These are phyloP conservation scores for Fagopyrum tataricum DNA, from an alignment of 148 eudicot genomes.

Conservation along the genomic window DNA sequence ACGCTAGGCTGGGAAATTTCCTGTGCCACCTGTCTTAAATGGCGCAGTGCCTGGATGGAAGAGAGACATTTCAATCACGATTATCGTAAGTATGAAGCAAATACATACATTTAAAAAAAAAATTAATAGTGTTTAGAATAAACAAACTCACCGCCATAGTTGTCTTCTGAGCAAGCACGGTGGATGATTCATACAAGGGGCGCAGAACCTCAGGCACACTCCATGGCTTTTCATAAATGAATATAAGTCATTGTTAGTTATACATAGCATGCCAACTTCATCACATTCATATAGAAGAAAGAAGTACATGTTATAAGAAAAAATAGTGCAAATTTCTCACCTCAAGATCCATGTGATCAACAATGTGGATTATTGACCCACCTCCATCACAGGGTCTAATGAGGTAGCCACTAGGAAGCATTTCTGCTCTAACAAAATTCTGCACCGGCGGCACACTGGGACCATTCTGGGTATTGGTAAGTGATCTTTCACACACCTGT, in stretches of 20 bases:
- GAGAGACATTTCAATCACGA: neutral
- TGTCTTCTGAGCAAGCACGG: constrained; percentile 67
- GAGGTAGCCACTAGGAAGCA: constrained; percentile 73
- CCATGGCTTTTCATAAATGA: constrained; percentile 43
- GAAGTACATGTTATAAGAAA: neutral
- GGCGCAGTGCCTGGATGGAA: constrained; percentile 60
- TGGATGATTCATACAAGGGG: constrained; percentile 73
- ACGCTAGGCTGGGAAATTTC: constrained; percentile 61
- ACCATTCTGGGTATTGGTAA: constrained; percentile 79
- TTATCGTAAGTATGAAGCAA: neutral
- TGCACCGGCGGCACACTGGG: constrained; percentile 74
- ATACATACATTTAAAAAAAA: too few species aligned
- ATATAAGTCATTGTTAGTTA: neutral
- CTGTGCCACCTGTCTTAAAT: constrained; percentile 74
- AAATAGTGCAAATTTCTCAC: constrained; percentile 20
- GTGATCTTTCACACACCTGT: constrained; percentile 93
- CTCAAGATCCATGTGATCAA: constrained; percentile 81
- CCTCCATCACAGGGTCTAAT: constrained; percentile 87
- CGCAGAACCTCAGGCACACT: constrained; percentile 83
- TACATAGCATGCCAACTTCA: neutral
- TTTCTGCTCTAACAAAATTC: constrained; percentile 72
- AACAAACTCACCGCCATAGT: constrained; percentile 52
- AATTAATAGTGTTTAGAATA: neutral
- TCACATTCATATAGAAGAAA: neutral
- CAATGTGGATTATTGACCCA: constrained; percentile 75